Percentiles rank a stretch among this genome's conserved stretches.
Conservation (phyloP, 164 flowering plant genomes). For the Tinospora cordifolia region DNA sequence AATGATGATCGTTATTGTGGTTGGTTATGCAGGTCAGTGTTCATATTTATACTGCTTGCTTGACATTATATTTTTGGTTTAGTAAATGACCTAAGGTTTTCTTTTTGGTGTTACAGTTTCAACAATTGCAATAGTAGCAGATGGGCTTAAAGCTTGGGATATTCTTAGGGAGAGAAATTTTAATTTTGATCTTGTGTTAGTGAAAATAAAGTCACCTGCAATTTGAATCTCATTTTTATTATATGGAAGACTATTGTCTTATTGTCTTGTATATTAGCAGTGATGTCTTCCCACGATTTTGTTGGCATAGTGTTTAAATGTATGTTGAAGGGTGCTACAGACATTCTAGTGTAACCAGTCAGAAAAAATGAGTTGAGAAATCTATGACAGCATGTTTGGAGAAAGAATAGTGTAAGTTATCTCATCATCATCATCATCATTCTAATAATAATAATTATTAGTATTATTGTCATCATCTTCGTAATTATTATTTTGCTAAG, state of each 20-base stretch:
- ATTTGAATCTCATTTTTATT: neutral
- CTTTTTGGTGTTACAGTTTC: neutral
- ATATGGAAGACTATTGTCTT: neutral
- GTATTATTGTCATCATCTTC: too few species aligned
- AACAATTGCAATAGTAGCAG: slow-evolving; percentile 36
- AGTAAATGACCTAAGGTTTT: too few species aligned
- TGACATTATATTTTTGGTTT: too few species aligned
- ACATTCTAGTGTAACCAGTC: slow-evolving; percentile 49
- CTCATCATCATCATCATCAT: too few species aligned
- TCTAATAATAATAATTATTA: too few species aligned
- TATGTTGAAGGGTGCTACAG: slow-evolving; percentile 50
- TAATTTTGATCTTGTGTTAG: slow-evolving; percentile 39
- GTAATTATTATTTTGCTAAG: too few species aligned
- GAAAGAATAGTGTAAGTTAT: slow-evolving; percentile 33
- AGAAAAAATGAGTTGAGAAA: slow-evolving; percentile 45
- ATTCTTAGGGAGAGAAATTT: slow-evolving; percentile 25
- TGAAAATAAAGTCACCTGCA: slow-evolving; percentile 41
- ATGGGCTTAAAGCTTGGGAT: slow-evolving; percentile 50
- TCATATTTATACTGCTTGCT: too few species aligned
- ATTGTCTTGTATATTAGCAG: slow-evolving; percentile 18
- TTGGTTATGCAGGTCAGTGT: too few species aligned
- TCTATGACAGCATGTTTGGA: slow-evolving; percentile 59
- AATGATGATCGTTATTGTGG: too few species aligned
- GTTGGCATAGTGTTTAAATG: slow-evolving; percentile 43
- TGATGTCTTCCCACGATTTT: slow-evolving; percentile 56